phyloP scores from a whole-genome alignment of 345 rosid genomes.

The Citrus australasica region DNA sequence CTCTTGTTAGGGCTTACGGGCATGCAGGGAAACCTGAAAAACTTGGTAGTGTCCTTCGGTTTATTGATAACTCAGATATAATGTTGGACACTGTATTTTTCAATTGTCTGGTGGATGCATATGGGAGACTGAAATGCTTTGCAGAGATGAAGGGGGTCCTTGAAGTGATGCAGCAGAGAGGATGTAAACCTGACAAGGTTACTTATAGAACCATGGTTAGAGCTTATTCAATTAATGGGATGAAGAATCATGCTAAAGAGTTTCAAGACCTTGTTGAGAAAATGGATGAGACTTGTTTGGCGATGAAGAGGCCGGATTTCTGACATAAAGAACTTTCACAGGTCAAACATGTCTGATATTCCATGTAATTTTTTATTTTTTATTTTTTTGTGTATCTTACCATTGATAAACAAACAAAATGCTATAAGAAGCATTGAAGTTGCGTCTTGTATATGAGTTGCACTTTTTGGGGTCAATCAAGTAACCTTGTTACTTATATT shows the following conservation, averaged over 20 bases:
- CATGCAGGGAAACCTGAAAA: slow-evolving; percentile 66
- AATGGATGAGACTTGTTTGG: slow-evolving; percentile 27
- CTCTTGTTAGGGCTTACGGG: slow-evolving; percentile 83
- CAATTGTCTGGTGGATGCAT: slow-evolving; percentile 88
- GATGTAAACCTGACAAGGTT: slow-evolving; percentile 67
- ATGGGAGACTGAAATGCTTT: slow-evolving; percentile 79
- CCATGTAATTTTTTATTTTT: not conserved
- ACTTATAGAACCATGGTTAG: slow-evolving; percentile 84
- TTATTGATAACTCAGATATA: slow-evolving; percentile 75
- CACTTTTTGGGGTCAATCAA: not conserved
- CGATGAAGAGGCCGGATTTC: slow-evolving; percentile 52
- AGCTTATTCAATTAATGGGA: slow-evolving; percentile 60
- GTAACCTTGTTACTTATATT: not conserved
- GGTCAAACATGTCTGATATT: slow-evolving; percentile 13
- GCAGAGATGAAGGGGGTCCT: slow-evolving; percentile 89
- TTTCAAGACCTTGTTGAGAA: slow-evolving; percentile 38
- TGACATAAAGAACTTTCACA: slow-evolving; percentile 11
- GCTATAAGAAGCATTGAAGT: not conserved
- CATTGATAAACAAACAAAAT: not conserved
- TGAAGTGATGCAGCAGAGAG: slow-evolving; percentile 64
- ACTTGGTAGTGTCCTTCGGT: slow-evolving; percentile 63
- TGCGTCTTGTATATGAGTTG: not conserved
- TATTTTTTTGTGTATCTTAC: not conserved
- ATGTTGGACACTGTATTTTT: slow-evolving; percentile 72
- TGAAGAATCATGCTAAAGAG: slow-evolving; percentile 70